phyloP scores from a whole-genome alignment of 139 green algal genomes.

The Haematococcus sp. region DNA sequence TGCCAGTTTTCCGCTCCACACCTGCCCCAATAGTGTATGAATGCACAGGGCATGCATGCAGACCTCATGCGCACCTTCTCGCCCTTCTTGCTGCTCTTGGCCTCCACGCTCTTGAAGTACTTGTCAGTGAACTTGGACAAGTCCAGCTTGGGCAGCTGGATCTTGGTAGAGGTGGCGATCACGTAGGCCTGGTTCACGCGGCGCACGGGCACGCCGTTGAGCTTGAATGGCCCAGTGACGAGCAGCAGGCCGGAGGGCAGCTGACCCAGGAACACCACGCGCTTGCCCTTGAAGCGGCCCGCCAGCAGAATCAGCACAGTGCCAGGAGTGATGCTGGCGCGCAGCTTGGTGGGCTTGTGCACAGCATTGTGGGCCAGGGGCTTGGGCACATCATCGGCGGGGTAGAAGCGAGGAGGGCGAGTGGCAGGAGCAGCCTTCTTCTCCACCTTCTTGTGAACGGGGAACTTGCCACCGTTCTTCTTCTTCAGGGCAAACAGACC shows the following conservation, averaged over 20 bases:
- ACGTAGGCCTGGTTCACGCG: slow-evolving; percentile 97
- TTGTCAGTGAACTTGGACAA: slow-evolving; percentile 82
- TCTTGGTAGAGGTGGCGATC: slow-evolving; percentile 95
- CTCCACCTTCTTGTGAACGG: slow-evolving; percentile 64
- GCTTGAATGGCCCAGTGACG: slow-evolving; percentile 92
- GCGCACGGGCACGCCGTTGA: slow-evolving; percentile 95
- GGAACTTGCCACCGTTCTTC: slow-evolving; percentile 96
- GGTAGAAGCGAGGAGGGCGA: slow-evolving; percentile 88
- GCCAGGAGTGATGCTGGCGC: slow-evolving; percentile 90
- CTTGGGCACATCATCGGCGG: slow-evolving; percentile 87
- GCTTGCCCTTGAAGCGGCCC: slow-evolving; percentile 97
- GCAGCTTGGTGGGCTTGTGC: slow-evolving; percentile 83
- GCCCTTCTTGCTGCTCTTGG: slow-evolving; percentile 77
- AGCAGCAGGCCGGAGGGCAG: slow-evolving; percentile 93
- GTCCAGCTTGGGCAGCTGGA: slow-evolving; percentile 70
- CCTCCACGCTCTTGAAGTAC: slow-evolving; percentile 89
- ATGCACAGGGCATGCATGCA: background rate
- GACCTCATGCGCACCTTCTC: slow-evolving; percentile 55
- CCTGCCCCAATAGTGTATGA: too few relatives aligned
- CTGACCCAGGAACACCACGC: slow-evolving; percentile 95
- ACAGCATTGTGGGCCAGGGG: slow-evolving; percentile 63
- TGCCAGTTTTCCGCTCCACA: too few relatives aligned
- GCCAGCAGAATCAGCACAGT: slow-evolving; percentile 97
- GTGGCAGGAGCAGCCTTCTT: slow-evolving; percentile 26
- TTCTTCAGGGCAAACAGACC: slow-evolving; percentile 92